These are phyloP conservation scores for Maudiozyma saulgeensis DNA, from an alignment of 805 yeast species.

Conservation along the genomic window DNA sequence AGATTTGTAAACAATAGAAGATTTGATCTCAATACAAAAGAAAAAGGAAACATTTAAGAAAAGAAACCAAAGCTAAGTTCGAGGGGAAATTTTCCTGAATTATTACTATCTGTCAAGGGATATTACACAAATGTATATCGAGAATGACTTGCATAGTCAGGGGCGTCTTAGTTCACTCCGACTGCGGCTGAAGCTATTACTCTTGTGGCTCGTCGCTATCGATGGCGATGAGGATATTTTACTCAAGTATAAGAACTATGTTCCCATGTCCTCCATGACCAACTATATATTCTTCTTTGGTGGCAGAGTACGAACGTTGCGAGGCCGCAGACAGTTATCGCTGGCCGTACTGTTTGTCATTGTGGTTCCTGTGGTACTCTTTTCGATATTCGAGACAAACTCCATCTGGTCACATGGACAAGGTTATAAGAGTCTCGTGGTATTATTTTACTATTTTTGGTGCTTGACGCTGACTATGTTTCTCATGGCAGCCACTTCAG, in stretches of 20 bases:
- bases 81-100: too few relatives aligned
- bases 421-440: slow-evolving; percentile 29
- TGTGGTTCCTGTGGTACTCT: slow-evolving; percentile 43
- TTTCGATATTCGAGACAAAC: slow-evolving; percentile 38
- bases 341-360: slow-evolving; percentile 29
- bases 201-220: slow-evolving; percentile 17
- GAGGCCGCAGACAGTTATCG: slow-evolving; percentile 34
- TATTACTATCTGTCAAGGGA: too few relatives aligned
- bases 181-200: background rate
- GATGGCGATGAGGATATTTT: slow-evolving; percentile 15
- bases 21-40: too few relatives aligned
- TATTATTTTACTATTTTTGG: slow-evolving; percentile 54
- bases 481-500: slow-evolving; percentile 46
- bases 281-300: slow-evolving; percentile 50
- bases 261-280: slow-evolving; percentile 17
- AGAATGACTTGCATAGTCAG: too few relatives aligned
- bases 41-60: too few relatives aligned
- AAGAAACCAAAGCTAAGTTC: too few relatives aligned
- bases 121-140: too few relatives aligned
- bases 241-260: slow-evolving; percentile 10
- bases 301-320: slow-evolving; percentile 47
- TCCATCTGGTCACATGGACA: slow-evolving; percentile 15
- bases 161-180: background rate
- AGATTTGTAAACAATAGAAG: too few relatives aligned
- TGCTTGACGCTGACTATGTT: slow-evolving; percentile 38